Percentiles rank a stretch among this genome's conserved stretches.
Conservation (phyloP, 2,329 filamentous ascomycete genomes). For the Botrytis pseudocinerea region DNA sequence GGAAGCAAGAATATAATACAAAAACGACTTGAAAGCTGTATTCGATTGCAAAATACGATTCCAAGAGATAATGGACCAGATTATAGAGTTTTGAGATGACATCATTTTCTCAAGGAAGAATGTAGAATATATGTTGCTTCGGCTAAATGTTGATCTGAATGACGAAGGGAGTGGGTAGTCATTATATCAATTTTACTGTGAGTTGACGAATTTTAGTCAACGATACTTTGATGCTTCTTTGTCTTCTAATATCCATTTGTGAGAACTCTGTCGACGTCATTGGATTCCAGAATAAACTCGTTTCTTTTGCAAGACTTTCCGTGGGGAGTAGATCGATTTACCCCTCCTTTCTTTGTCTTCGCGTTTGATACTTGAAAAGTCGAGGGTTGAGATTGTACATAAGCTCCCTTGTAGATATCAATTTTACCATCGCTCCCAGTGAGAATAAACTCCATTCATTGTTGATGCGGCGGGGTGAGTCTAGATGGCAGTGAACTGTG, state of each 20-base stretch:
- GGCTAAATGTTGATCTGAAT: neutral
- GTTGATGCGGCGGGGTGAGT: neutral
- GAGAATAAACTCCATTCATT: neutral
- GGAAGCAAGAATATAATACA: neutral
- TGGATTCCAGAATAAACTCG: neutral
- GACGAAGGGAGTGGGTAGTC: neutral
- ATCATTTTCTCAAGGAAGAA: neutral
- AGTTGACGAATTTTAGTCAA: neutral
- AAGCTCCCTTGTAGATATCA: neutral
- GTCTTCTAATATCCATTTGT: neutral
- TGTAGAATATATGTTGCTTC: neutral
- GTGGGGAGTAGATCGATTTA: neutral
- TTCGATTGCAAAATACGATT: neutral
- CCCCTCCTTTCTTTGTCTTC: neutral
- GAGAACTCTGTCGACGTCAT: neutral
- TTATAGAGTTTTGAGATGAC: neutral
- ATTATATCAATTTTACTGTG: too few relatives aligned
- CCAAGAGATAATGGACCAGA: neutral
- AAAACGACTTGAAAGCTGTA: neutral
- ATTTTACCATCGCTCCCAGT: too few relatives aligned
- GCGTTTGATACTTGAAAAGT: neutral
- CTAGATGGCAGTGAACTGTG: neutral
- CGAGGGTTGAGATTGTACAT: neutral
- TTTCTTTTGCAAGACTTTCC: neutral
- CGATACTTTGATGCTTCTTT: neutral